Base-by-base conservation (phyloP, 495 filamentous ascomycete species). In the Aspergillus hancockii region DNA sequence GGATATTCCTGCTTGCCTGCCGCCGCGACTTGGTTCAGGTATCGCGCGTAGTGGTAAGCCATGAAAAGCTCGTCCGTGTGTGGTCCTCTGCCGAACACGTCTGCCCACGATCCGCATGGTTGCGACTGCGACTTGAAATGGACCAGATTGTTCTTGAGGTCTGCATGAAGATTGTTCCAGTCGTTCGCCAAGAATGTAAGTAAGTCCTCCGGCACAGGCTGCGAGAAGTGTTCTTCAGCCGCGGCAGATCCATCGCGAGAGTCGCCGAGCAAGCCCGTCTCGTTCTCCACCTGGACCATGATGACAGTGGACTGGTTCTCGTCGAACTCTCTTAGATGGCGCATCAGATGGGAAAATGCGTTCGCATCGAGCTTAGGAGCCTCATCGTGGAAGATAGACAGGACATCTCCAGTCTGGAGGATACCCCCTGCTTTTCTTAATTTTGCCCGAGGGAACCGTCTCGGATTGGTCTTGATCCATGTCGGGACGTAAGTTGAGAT, bases 221-320 rank as follows among this genome's bases (percentile, higher is more conserved):
- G 50, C 0, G 34, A 28, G 61, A 79, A 80, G 9, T 25, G 49
- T 41, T 69, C 59, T 32, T 79, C 69, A 0, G 78, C 78, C 4
- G 64, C 62, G 1, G 46, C 38, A 13, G 69, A 71, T 14, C 72
- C 63, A 61, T 82, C 78, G 45, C 79, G 64, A 12, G 78, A 79
- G 40, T 81, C 78, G 4, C 76, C 74, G 12, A 81, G 63, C 28
- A 82, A 54, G 4, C 78, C 77, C 1, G 65, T 65, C 65, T 81
- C 79, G 52, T 80, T 81, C 67, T 82, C 74, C 28, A 81, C 77
- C 65, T 81, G 79, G n/a, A 78, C 71, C 79, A 80, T 80, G n/a
- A 80, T 55, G 8, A 81, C 75, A 3, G 78, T 80, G 4, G 63
- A 71, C 52, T 79, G 69, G 12, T 61, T 59, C 25, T 61, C 65